Conservation (phyloP, 805 yeast species). For the Kuraishia molischiana region DNA sequence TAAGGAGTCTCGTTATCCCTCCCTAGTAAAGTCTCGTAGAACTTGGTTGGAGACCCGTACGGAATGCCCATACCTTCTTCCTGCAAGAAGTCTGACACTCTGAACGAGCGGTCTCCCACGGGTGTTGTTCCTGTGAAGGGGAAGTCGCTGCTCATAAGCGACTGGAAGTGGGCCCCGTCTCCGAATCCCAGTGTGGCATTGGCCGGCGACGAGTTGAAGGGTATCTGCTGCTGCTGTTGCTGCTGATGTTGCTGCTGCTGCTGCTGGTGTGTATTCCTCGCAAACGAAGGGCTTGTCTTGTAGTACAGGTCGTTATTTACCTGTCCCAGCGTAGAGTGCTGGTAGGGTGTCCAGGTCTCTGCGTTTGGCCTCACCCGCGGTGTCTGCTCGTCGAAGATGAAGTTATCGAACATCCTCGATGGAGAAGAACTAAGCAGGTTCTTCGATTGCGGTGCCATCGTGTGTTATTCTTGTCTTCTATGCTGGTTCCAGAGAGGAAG, state of each 20-base stretch:
- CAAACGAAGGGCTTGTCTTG: neutral
- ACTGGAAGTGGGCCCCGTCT: neutral
- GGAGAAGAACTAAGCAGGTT: conserved; percentile 4
- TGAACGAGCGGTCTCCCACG: conserved; percentile 2
- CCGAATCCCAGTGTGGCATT: neutral
- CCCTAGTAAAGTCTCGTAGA: conserved; percentile 2
- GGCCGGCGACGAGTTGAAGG: neutral
- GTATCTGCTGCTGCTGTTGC: neutral
- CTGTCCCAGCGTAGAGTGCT: neutral
- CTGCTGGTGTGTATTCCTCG: neutral
- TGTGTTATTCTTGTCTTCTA: no score
- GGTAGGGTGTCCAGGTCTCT: neutral
- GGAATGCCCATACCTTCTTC: neutral
- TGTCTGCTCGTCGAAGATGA: neutral
- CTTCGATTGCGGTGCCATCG: neutral
- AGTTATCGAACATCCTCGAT: conserved; percentile 4
- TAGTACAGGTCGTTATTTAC: neutral
- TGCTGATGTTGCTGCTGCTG: neutral
- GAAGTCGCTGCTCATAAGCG: neutral
- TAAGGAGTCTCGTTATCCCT: neutral
- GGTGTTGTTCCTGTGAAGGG: conserved; percentile 1
- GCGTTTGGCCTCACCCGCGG: neutral
- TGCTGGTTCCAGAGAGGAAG: no score
- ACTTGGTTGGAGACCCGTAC: conserved; percentile 2
- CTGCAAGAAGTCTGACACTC: conserved; percentile 2